Evolutionary conservation across 192 early-diverging fungal species (phyloP).

Genomic region (Gaertneriomyces sp.): DNA sequence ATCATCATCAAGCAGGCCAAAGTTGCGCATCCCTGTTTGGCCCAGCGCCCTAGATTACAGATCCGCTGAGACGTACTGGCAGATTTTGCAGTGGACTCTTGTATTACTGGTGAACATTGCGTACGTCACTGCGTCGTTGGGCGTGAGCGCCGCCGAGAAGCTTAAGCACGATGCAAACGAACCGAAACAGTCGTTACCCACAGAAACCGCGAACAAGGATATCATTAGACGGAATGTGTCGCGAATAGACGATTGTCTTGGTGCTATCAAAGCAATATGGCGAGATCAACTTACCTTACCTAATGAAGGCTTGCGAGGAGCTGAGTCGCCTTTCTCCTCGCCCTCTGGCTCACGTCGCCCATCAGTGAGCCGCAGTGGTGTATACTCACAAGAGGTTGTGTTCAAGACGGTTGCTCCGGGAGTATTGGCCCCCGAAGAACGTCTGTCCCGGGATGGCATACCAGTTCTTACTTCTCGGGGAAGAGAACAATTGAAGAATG

Average conservation of each 20-base stretch:
- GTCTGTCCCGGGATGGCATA: conserved; percentile 7
- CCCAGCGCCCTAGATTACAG: too few species aligned
- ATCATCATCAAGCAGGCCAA: too few species aligned
- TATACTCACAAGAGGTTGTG: conserved; percentile 12
- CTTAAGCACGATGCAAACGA: too few species aligned
- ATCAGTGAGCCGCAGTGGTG: not conserved
- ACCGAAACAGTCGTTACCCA: too few species aligned
- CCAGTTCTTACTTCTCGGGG: conserved; percentile 16
- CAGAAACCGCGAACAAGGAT: conserved; percentile 6
- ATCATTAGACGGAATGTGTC: conserved; percentile 3
- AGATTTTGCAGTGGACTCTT: too few species aligned
- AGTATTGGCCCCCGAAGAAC: conserved; percentile 17
- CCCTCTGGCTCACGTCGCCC: conserved; percentile 14
- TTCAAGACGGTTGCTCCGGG: conserved; percentile 19
- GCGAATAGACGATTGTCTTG: conserved; percentile 9
- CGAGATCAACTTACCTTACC: conserved; percentile 5
- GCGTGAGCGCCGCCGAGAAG: too few species aligned
- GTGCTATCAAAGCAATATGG: conserved; percentile 6
- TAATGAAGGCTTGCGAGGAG: not conserved
- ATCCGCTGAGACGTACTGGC: too few species aligned
- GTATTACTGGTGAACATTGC: too few species aligned
- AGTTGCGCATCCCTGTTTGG: too few species aligned
- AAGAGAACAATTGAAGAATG: conserved; percentile 17
- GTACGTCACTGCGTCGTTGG: too few species aligned
- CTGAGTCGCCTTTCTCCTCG: not conserved